phyloP scores from a whole-genome alignment of 2,329 filamentous ascomycete genomes.

The Pleomassaria siparia region DNA sequence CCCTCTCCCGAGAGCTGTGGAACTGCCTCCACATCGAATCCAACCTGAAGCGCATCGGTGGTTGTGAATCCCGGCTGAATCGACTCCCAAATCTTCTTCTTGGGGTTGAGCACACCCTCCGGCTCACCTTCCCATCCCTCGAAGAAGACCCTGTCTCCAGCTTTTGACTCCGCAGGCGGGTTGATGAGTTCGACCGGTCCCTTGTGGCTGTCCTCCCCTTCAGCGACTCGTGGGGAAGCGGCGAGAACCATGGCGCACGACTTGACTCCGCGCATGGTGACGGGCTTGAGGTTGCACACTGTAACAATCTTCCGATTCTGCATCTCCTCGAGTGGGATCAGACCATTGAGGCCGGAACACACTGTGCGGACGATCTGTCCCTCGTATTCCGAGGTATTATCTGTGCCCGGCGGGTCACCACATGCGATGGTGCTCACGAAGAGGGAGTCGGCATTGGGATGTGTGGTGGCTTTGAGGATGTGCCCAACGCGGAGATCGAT shows the following conservation, averaged over 20 bases:
- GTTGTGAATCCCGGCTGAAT: conserved; percentile 97
- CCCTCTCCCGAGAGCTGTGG: conserved; percentile 74
- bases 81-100: conserved; percentile 99
- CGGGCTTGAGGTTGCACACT: conserved; percentile 97
- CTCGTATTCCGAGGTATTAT: conserved; percentile 89
- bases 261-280: conserved; percentile 94
- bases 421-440: conserved; percentile 95
- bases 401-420: conserved; percentile 80
- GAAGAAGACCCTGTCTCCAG: conserved; percentile 88
- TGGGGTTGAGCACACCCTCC: conserved; percentile 91
- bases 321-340: conserved; percentile 93
- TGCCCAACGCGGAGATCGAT: conserved; percentile 97
- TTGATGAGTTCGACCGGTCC: conserved; percentile 89
- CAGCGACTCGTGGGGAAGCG: conserved; percentile 78
- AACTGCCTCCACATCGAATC: conserved; percentile 78
- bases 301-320: conserved; percentile 93
- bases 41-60: conserved; percentile 76
- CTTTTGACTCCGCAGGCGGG: conserved; percentile 75
- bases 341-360: conserved; percentile 93
- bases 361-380: conserved; percentile 92
- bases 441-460: conserved; percentile 94
- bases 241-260: conserved; percentile 89
- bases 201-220: conserved; percentile 83
- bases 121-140: conserved; percentile 93
- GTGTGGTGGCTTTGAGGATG: conserved; percentile 92